A percentile compares a stretch with the other conserved stretches of the same genome.
These are phyloP conservation scores for Solanum paucissectum DNA, from an alignment of 257 asterid genomes.

Conservation along the genomic window DNA sequence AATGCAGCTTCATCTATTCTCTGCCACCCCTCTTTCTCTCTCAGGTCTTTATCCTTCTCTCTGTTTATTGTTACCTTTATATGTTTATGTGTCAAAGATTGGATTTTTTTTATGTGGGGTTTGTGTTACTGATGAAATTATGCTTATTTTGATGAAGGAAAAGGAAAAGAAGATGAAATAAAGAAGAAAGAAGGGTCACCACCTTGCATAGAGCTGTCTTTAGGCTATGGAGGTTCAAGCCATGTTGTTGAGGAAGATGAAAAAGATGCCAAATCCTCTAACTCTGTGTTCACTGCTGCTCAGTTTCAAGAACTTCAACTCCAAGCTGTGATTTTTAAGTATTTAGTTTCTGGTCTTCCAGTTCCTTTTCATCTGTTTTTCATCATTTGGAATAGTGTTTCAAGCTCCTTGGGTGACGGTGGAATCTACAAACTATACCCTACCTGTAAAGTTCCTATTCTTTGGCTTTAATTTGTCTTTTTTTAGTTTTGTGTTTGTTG, in stretches of 20 bases:
- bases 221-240: slow-evolving; percentile 20
- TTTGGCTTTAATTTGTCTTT: not conserved
- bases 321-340: slow-evolving; percentile 32
- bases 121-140: not conserved
- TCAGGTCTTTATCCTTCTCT: not conserved
- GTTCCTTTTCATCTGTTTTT: slow-evolving; percentile 27
- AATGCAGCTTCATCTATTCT: slow-evolving; percentile 13
- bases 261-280: not conserved
- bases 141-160: slow-evolving; percentile 1
- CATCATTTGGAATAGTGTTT: slow-evolving; percentile 34
- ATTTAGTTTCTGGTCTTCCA: slow-evolving; percentile 22
- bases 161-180: not conserved
- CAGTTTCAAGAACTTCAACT: slow-evolving; percentile 30
- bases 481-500: not conserved
- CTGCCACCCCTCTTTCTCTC: not conserved
- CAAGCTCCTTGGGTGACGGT: slow-evolving; percentile 12
- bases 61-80: not conserved
- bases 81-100: not conserved
- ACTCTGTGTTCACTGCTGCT: slow-evolving; percentile 16
- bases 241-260: slow-evolving; percentile 14
- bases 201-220: slow-evolving; percentile 27
- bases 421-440: slow-evolving; percentile 15
- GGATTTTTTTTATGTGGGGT: not conserved
- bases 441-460: slow-evolving; percentile 28
- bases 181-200: slow-evolving; percentile 6